These are phyloP conservation scores for Neurospora sp. DNA, from an alignment of 495 filamentous ascomycete species.

Conservation along the genomic window DNA sequence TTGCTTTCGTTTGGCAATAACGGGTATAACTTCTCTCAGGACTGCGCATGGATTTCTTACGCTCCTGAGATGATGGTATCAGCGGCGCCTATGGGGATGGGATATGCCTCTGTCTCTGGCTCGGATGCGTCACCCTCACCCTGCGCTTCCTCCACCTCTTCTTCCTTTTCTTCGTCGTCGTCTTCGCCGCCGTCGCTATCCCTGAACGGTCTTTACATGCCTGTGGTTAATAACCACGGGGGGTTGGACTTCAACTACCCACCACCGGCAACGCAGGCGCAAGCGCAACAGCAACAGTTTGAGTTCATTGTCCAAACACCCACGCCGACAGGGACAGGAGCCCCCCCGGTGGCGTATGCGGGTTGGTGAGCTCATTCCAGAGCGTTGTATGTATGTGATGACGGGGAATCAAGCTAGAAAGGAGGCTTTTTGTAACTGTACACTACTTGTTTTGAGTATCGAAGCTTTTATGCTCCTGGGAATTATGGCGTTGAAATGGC, in stretches of 20 bases:
- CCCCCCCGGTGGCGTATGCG: not conserved
- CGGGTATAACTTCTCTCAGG: not conserved
- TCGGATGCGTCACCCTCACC: not conserved
- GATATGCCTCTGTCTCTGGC: not conserved
- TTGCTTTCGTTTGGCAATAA: not conserved
- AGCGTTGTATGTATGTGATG: not conserved
- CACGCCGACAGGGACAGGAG: not conserved
- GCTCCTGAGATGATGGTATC: not conserved
- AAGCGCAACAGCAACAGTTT: not conserved
- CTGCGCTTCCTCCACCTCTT: too few species aligned
- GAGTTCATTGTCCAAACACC: not conserved
- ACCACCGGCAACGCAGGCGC: not conserved
- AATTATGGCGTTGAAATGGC: not conserved
- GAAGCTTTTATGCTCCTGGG: not conserved
- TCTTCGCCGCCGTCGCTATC: not conserved
- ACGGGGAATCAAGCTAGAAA: too few species aligned
- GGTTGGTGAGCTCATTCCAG: not conserved
- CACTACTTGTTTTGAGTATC: not conserved
- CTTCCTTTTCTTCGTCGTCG: not conserved
- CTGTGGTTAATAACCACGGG: not conserved
- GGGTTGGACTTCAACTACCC: not conserved
- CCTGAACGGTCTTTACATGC: not conserved
- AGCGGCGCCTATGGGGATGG: not conserved
- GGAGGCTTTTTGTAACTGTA: not conserved
- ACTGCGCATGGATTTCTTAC: not conserved